phyloP scores from a whole-genome alignment of 2,329 filamentous ascomycete species.

The Immersiporthe knoxdaviesiana region DNA sequence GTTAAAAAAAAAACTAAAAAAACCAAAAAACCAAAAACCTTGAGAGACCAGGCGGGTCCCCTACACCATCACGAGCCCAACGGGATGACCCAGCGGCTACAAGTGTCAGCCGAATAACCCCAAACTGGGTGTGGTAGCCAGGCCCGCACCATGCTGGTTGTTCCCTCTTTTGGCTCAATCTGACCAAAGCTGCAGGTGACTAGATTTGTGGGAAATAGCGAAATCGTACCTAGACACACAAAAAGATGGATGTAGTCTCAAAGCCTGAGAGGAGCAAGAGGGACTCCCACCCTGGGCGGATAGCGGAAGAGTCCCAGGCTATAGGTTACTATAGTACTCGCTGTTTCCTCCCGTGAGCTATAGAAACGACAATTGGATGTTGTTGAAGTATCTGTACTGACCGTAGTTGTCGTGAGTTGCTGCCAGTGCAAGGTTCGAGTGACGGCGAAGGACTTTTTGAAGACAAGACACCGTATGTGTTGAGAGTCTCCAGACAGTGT shows the following conservation, averaged over 20 bases:
- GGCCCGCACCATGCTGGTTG: not conserved
- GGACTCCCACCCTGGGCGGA: conserved; percentile 3
- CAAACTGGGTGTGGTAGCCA: not conserved
- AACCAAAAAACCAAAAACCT: no score
- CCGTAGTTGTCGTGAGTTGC: not conserved
- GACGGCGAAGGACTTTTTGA: not conserved
- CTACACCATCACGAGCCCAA: not conserved
- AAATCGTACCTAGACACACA: not conserved
- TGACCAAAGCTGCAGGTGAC: not conserved
- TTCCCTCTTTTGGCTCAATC: not conserved
- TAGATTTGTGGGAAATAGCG: not conserved
- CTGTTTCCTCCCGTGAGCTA: not conserved
- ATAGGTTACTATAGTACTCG: not conserved
- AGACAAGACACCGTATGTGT: not conserved
- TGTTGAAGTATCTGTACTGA: not conserved
- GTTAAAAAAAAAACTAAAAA: not conserved
- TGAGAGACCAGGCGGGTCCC: conserved; percentile 1
- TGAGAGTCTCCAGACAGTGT: not conserved
- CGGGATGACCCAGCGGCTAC: conserved; percentile 5
- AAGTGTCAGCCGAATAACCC: conserved; percentile 3
- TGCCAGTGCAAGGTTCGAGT: not conserved
- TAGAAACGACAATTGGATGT: not conserved
- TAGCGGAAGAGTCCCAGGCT: not conserved
- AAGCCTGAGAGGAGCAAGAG: not conserved
- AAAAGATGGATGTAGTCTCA: not conserved